These are phyloP conservation scores for Suhomyces bribrorum DNA, from an alignment of 1,139 yeast species.

Conservation along the genomic window DNA sequence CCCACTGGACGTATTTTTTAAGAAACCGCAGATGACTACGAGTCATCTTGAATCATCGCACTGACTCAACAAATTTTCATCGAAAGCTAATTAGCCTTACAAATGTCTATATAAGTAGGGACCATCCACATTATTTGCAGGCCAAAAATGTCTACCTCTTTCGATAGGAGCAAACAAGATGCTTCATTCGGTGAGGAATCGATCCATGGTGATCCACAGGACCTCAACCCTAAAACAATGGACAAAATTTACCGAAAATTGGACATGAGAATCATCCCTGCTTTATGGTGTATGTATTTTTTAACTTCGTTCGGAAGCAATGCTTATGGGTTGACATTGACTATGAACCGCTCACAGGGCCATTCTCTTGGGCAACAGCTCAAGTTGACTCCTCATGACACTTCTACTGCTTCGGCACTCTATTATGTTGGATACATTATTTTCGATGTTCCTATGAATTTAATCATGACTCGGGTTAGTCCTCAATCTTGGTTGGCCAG, in stretches of 20 bases:
- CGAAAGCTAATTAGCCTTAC: neutral
- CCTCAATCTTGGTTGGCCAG: constrained; percentile 87
- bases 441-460: constrained; percentile 86
- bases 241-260: constrained; percentile 65
- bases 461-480: constrained; percentile 77
- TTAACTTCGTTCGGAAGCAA: constrained; percentile 76
- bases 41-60: constrained; percentile 13
- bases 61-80: constrained; percentile 6
- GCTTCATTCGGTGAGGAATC: constrained; percentile 8
- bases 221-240: constrained; percentile 32
- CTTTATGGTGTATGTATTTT: constrained; percentile 79
- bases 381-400: constrained; percentile 53
- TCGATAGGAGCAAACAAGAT: neutral
- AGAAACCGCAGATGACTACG: constrained; percentile 10
- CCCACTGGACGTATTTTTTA: too few species aligned
- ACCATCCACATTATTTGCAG: neutral
- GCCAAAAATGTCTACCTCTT: neutral
- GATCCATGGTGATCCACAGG: constrained; percentile 3
- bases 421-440: constrained; percentile 81
- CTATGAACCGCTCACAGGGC: constrained; percentile 68
- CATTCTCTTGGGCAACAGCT: constrained; percentile 64
- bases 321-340: constrained; percentile 76
- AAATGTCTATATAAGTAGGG: neutral
- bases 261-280: constrained; percentile 76
- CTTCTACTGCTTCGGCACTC: constrained; percentile 76